Base-by-base conservation (phyloP, 768 basidiomycete genomes). In the Chlorophyllum brunneum region DNA sequence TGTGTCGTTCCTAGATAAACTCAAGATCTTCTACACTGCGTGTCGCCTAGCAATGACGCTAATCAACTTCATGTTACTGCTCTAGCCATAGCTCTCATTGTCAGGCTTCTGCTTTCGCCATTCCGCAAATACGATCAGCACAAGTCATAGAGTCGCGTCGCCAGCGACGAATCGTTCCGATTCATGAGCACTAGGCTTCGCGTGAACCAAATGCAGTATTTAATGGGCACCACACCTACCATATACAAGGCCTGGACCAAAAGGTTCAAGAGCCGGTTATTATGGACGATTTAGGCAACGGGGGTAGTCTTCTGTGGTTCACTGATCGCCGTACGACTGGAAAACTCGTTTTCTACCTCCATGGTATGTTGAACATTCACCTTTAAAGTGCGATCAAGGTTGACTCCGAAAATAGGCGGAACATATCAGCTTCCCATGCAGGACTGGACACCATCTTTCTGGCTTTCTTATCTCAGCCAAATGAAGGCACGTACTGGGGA, bases 301-400 rank as follows among this genome's bases (percentile, higher is more conserved):
- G 56, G 30, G 65, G 65, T 1, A 56, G 51, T 34, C 51, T 71
- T 5, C 54, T 65, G 27, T 73, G 71, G 71, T 49, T 49, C 5
- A 54, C 69, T 42, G 67, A 67, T 10, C 61, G 64, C 1, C 66
- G 64, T 45, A 54, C 58, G 22, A 58, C 59, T 1, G 65, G 71
- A 16, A 60, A 62, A 30, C 67, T 73, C 15, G 51, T 73, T 3
- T 56, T 70, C 11, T 68, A 66, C 44, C 44, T 65, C 15, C 71
- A 65, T 43, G 69, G 70, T 70, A 40, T 24, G 36, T 51, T 38
- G 2, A 15, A 39, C 48, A n/a, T n/a, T n/a, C n/a, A n/a, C n/a
- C n/a, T n/a, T n/a, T n/a, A n/a, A n/a, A n/a, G n/a, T n/a, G n/a
- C n/a, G n/a, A n/a, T n/a, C n/a, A n/a, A n/a, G n/a, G 2, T 26